Conservation (phyloP, 2,329 filamentous ascomycete species). For the Chaetothyriales sp. region DNA sequence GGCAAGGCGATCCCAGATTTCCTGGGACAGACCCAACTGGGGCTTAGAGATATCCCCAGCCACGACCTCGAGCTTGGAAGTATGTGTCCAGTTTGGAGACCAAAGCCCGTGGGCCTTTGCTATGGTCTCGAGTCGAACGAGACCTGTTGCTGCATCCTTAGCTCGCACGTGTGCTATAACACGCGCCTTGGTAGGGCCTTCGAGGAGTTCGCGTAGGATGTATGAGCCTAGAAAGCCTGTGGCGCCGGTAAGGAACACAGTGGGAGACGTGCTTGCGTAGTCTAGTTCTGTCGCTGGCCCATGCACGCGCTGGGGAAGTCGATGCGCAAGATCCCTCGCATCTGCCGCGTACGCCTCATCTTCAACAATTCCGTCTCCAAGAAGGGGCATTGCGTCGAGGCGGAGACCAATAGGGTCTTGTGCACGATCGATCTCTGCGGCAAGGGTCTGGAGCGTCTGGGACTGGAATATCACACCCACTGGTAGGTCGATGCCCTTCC, state of each 20-base stretch:
- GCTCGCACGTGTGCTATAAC: conserved; percentile 66
- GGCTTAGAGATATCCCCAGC: conserved; percentile 61
- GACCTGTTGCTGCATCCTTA: conserved; percentile 45
- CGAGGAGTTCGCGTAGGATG: conserved; percentile 60
- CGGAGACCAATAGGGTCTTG: conserved; percentile 45
- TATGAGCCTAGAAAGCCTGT: conserved; percentile 84
- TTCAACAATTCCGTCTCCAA: conserved; percentile 28
- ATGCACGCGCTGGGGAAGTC: conserved; percentile 35
- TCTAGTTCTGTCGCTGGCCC: conserved; percentile 19
- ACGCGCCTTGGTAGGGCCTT: conserved; percentile 41
- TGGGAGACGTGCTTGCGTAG: conserved; percentile 35
- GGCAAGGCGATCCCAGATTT: conserved; percentile 51
- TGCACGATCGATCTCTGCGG: too few relatives aligned
- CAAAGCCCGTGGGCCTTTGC: conserved; percentile 69
- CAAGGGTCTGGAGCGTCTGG: too few relatives aligned
- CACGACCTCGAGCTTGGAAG: conserved; percentile 49
- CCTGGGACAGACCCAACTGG: conserved; percentile 55
- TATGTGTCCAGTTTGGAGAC: conserved; percentile 54
- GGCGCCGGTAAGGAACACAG: conserved; percentile 72
- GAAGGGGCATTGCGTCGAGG: conserved; percentile 17
- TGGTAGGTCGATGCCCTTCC: too few relatives aligned
- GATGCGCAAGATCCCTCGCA: conserved; percentile 29
- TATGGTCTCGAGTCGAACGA: conserved; percentile 52
- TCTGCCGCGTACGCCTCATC: conserved; percentile 41
- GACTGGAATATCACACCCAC: too few relatives aligned